Conservation (phyloP, 2,329 filamentous ascomycete genomes). For the Diaporthe eres region DNA sequence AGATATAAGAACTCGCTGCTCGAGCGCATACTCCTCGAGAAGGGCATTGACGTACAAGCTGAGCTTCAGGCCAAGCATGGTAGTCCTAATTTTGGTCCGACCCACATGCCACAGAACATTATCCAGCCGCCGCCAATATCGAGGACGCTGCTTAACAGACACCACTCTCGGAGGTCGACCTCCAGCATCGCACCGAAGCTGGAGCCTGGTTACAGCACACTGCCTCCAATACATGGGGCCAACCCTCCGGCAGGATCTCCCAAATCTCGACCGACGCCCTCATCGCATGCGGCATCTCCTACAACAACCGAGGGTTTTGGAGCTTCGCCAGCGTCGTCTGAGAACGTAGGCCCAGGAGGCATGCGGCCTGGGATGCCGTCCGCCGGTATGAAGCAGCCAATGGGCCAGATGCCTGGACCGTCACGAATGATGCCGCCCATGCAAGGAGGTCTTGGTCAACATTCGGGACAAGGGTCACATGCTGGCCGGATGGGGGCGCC, state of each 20-base stretch:
- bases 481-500: conserved; percentile 48
- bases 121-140: conserved; percentile 84
- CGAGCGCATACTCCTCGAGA: conserved; percentile 95
- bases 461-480: conserved; percentile 43
- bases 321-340: conserved; percentile 58
- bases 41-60: conserved; percentile 97
- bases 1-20: conserved; percentile 98
- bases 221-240: conserved; percentile 59
- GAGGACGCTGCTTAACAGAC: conserved; percentile 84
- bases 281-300: conserved; percentile 78
- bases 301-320: conserved; percentile 63
- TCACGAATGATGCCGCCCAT: conserved; percentile 52
- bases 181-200: conserved; percentile 83
- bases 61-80: conserved; percentile 94
- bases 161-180: conserved; percentile 79
- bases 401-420: conserved; percentile 51
- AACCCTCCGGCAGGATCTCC: conserved; percentile 74
- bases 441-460: conserved; percentile 36
- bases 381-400: conserved; percentile 57
- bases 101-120: conserved; percentile 75
- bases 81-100: conserved; percentile 83
- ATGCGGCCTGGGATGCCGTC: conserved; percentile 59
- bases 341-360: conserved; percentile 57
- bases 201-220: conserved; percentile 65
- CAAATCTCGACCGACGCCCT: conserved; percentile 84